Evolutionary conservation across 2,329 filamentous ascomycete species (phyloP).

Genomic region (Cordyceps javanica): DNA sequence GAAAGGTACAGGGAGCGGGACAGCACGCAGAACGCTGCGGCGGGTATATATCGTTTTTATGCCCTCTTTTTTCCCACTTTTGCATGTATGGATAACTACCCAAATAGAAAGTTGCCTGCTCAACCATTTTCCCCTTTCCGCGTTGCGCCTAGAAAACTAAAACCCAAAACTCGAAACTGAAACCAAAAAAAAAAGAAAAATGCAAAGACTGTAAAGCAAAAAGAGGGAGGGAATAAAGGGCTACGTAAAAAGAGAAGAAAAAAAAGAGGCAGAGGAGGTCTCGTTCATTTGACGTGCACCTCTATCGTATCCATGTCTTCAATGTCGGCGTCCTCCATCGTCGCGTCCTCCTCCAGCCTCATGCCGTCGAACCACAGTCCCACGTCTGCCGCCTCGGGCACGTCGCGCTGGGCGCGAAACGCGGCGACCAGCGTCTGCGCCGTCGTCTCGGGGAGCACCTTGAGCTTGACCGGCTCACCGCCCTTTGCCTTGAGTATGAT

Average conservation of each 20-base stretch:
- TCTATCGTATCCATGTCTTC: slow-evolving; percentile 71
- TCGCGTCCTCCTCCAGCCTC: slow-evolving; percentile 51
- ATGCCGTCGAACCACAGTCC: slow-evolving; percentile 73
- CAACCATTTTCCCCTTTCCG: background rate
- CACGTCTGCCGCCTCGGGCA: slow-evolving; percentile 48
- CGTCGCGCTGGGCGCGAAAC: slow-evolving; percentile 49
- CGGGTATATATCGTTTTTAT: too few species aligned
- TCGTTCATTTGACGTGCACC: slow-evolving; percentile 49
- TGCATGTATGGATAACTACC: background rate
- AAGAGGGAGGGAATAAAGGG: background rate
- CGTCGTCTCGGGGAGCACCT: slow-evolving; percentile 48
- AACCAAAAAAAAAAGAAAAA: background rate
- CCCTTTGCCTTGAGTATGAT: slow-evolving; percentile 50
- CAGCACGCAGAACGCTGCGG: too few species aligned
- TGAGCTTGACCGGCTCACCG: slow-evolving; percentile 43
- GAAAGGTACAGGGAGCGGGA: too few species aligned
- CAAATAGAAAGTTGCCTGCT: background rate
- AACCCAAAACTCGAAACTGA: too few species aligned
- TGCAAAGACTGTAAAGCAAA: background rate
- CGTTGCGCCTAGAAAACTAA: too few species aligned
- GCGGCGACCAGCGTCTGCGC: slow-evolving; percentile 56
- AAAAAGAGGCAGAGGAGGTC: background rate
- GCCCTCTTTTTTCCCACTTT: too few species aligned
- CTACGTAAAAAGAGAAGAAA: background rate
- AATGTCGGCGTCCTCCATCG: slow-evolving; percentile 63